These are phyloP conservation scores for Teunomyces panamensis DNA, from an alignment of 805 yeast species.

Conservation along the genomic window DNA sequence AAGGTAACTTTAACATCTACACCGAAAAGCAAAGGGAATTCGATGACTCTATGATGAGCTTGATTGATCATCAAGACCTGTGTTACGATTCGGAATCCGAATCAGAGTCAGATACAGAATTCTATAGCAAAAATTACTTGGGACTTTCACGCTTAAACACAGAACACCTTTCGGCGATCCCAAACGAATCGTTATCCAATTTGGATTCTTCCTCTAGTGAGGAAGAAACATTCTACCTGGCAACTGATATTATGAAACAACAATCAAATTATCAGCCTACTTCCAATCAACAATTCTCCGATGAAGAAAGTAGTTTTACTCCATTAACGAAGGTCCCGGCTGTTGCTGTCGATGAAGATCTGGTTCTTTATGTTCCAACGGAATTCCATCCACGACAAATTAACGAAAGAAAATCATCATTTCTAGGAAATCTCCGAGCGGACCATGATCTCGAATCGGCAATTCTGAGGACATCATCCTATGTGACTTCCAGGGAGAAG, in stretches of 20 bases:
- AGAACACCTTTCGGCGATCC: not conserved
- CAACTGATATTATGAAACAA: not conserved
- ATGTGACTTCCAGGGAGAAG: not conserved
- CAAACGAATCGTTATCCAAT: not conserved
- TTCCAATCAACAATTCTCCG: not conserved
- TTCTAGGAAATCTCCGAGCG: not conserved
- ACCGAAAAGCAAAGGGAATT: slow-evolving; percentile 2
- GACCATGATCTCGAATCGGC: not conserved
- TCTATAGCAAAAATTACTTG: not conserved
- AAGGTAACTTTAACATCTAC: slow-evolving; percentile 8
- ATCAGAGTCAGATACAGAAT: not conserved
- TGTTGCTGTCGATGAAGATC: not conserved
- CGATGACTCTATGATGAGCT: not conserved
- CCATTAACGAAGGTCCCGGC: not conserved
- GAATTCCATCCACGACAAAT: not conserved
- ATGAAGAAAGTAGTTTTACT: not conserved
- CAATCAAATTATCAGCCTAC: not conserved
- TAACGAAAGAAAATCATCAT: not conserved
- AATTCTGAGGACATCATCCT: not conserved
- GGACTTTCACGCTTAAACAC: not conserved
- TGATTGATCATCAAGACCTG: slow-evolving; percentile 1
- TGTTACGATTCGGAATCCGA: not conserved
- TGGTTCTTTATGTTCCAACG: not conserved
- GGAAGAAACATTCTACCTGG: not conserved
- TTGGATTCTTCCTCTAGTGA: not conserved